Evolutionary conservation across 805 yeast genomes (phyloP).

Genomic region (Debaryomyces maramus): DNA sequence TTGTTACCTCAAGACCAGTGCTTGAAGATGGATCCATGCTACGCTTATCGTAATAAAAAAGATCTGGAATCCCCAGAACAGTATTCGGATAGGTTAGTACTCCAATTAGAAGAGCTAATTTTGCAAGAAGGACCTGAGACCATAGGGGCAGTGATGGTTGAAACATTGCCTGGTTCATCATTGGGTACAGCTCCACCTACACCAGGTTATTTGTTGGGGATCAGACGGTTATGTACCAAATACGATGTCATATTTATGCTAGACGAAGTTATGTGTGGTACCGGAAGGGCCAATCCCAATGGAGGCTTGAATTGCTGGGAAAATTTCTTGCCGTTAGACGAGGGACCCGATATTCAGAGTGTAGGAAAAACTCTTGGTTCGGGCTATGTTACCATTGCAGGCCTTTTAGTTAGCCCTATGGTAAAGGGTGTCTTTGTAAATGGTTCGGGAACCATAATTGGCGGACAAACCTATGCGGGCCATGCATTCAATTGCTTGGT

Average conservation of each 20-base stretch:
- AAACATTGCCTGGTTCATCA: constrained; percentile 29
- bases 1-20: constrained; percentile 16
- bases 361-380: constrained; percentile 34
- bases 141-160: constrained; percentile 25
- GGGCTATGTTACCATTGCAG: constrained; percentile 32
- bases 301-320: constrained; percentile 33
- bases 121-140: constrained; percentile 28
- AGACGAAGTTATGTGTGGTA: constrained; percentile 40
- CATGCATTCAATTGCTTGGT: constrained; percentile 30
- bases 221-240: constrained; percentile 30
- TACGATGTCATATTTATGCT: constrained; percentile 31
- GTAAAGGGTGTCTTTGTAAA: constrained; percentile 18
- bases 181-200: constrained; percentile 29
- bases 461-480: constrained; percentile 26
- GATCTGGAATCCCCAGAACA: constrained; percentile 22
- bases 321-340: constrained; percentile 21
- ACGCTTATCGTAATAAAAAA: constrained; percentile 30
- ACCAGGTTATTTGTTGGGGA: constrained; percentile 25
- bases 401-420: constrained; percentile 29
- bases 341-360: constrained; percentile 33
- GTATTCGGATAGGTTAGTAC: constrained; percentile 21
- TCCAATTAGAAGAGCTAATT: constrained; percentile 23
- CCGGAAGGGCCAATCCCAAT: constrained; percentile 28
- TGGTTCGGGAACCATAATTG: constrained; percentile 21
- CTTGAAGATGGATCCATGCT: constrained; percentile 22